A percentile compares a stretch with the other conserved stretches of the same genome.
Evolutionary conservation across 2,329 filamentous ascomycete genomes (phyloP).

Genomic region (Dendrostoma leiphaemia): DNA sequence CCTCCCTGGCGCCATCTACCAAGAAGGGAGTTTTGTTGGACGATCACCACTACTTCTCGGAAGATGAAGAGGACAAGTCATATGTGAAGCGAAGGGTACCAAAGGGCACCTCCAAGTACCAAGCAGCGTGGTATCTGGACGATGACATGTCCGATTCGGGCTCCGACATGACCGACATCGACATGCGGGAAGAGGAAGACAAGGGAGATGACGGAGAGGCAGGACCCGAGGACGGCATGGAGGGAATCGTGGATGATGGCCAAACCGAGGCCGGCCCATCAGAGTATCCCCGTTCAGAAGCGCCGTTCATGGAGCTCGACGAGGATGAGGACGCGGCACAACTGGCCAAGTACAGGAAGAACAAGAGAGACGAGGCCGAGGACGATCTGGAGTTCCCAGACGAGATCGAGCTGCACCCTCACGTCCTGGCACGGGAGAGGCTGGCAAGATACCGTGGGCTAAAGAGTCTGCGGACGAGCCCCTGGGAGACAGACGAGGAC

Average conservation of each 20-base stretch:
- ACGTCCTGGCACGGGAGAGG: constrained; percentile 81
- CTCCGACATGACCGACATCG: constrained; percentile 74
- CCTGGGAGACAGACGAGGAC: constrained; percentile 89
- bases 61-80: constrained; percentile 67
- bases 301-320: constrained; percentile 78
- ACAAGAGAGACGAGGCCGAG: constrained; percentile 75
- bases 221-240: constrained; percentile 79
- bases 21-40: constrained; percentile 90
- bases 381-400: constrained; percentile 96
- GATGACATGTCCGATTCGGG: constrained; percentile 77
- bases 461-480: constrained; percentile 84
- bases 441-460: constrained; percentile 84
- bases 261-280: constrained; percentile 78
- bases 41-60: constrained; percentile 97
- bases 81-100: constrained; percentile 72
- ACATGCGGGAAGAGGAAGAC: constrained; percentile 57
- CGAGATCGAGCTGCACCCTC: constrained; percentile 90
- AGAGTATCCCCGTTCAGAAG: constrained; percentile 88
- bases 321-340: constrained; percentile 77
- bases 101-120: constrained; percentile 89
- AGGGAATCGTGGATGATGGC: constrained; percentile 63
- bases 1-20: constrained; percentile 44
- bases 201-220: constrained; percentile 49
- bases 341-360: constrained; percentile 76
- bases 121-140: constrained; percentile 87